These are phyloP conservation scores for Suillus plorans DNA, from an alignment of 768 basidiomycete genomes.

Conservation along the genomic window DNA sequence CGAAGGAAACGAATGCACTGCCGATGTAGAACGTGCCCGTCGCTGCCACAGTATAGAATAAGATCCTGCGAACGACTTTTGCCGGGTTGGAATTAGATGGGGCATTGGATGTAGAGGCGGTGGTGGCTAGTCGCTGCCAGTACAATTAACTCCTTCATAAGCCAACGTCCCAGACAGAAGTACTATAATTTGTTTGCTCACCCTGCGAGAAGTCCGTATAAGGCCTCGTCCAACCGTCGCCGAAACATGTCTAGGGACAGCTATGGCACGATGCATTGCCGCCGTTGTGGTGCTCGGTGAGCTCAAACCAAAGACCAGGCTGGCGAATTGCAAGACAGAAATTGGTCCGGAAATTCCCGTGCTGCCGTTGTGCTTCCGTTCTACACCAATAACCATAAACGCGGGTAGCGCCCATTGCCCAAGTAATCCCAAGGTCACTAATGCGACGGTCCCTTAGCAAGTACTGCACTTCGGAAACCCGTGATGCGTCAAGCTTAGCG, in stretches of 20 bases:
- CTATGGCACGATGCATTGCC: constrained; percentile 54
- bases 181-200: constrained; percentile 34
- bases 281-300: constrained; percentile 10
- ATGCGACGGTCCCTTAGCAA: not conserved
- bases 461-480: not conserved
- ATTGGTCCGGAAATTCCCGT: constrained; percentile 9
- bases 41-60: constrained; percentile 67
- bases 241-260: constrained; percentile 53
- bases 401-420: not conserved
- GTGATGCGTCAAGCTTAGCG: not conserved
- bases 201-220: constrained; percentile 58
- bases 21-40: constrained; percentile 80
- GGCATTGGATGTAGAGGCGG: constrained; percentile 31
- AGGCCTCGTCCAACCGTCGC: constrained; percentile 44
- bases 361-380: not conserved
- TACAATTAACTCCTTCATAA: constrained; percentile 8
- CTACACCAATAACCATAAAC: not conserved
- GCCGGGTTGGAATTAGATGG: constrained; percentile 46
- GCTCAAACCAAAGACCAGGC: constrained; percentile 1
- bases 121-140: constrained; percentile 62
- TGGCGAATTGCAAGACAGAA: constrained; percentile 1
- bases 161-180: constrained; percentile 3
- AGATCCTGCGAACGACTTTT: constrained; percentile 55
- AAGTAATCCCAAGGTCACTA: not conserved
- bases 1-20: constrained; percentile 76